These are phyloP conservation scores for Candida ulmi DNA, from an alignment of 805 yeast genomes.

Conservation along the genomic window DNA sequence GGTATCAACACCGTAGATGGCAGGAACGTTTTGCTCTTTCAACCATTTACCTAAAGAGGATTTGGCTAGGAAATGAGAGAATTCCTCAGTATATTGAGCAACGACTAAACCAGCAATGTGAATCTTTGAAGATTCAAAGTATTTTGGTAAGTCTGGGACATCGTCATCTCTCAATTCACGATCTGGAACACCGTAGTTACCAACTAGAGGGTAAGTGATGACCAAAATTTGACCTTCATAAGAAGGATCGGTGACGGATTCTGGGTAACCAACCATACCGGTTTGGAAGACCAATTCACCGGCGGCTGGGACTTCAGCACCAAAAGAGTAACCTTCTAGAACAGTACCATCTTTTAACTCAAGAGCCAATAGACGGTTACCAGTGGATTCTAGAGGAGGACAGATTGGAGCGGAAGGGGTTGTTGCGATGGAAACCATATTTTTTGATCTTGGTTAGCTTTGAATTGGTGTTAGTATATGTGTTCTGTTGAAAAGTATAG, in stretches of 20 bases:
- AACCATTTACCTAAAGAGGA: slow-evolving; percentile 94
- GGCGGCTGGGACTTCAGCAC: slow-evolving; percentile 82
- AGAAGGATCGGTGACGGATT: slow-evolving; percentile 96
- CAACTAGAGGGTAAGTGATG: slow-evolving; percentile 93
- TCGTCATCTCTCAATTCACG: slow-evolving; percentile 69
- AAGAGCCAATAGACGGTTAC: slow-evolving; percentile 79
- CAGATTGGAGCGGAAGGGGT: slow-evolving; percentile 76
- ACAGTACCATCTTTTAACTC: slow-evolving; percentile 84
- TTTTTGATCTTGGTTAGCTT: neutral
- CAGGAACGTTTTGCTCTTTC: slow-evolving; percentile 87
- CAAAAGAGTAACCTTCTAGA: slow-evolving; percentile 94
- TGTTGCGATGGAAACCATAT: slow-evolving; percentile 28
- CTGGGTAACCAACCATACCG: slow-evolving; percentile 99
- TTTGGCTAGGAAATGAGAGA: slow-evolving; percentile 87
- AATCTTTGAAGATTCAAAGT: slow-evolving; percentile 87
- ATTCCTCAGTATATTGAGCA: slow-evolving; percentile 94
- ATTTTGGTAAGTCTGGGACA: slow-evolving; percentile 73
- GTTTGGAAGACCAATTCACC: slow-evolving; percentile 99
- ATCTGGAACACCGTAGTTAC: slow-evolving; percentile 99
- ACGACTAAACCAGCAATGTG: slow-evolving; percentile 97
- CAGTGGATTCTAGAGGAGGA: slow-evolving; percentile 82
- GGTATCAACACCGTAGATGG: slow-evolving; percentile 96
- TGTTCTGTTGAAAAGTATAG: neutral
- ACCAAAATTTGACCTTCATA: slow-evolving; percentile 97
- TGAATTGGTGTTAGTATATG: neutral